Evolutionary conservation across 495 filamentous ascomycete genomes (phyloP).

Genomic region (Penicillium flavigenum): DNA sequence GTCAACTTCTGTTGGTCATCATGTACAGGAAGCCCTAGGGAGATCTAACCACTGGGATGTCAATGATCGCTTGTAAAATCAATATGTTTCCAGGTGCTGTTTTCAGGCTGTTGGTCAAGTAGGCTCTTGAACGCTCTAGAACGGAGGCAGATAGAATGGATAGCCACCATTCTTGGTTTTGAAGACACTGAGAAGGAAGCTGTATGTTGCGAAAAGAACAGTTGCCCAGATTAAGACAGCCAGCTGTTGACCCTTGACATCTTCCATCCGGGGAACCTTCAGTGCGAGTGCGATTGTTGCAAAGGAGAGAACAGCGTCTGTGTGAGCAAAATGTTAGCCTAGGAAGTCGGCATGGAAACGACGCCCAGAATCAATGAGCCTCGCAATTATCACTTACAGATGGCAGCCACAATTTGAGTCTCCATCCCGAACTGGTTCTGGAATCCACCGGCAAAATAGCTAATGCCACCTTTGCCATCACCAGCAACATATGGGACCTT

Average conservation of each 20-base stretch:
- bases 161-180: slow-evolving; percentile 93
- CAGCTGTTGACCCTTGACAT: slow-evolving; percentile 74
- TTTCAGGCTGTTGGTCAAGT: neutral
- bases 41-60: neutral
- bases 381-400: slow-evolving; percentile 68
- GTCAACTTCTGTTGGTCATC: neutral
- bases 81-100: neutral
- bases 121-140: slow-evolving; percentile 63
- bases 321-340: slow-evolving; percentile 16
- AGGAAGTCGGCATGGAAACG: neutral
- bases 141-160: slow-evolving; percentile 90
- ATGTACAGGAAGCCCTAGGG: neutral
- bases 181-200: slow-evolving; percentile 91
- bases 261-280: slow-evolving; percentile 84
- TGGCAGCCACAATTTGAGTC: slow-evolving; percentile 91
- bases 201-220: slow-evolving; percentile 80
- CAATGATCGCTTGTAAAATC: neutral
- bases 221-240: slow-evolving; percentile 79
- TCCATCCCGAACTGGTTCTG: slow-evolving; percentile 95
- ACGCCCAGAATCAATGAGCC: neutral
- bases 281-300: slow-evolving; percentile 84
- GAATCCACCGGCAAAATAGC: slow-evolving; percentile 91
- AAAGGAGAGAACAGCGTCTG: slow-evolving; percentile 92
- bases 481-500: slow-evolving; percentile 93
- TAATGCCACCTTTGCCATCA: slow-evolving; percentile 81